phyloP scores from a whole-genome alignment of 2,329 filamentous ascomycete genomes.

The Ophiostoma tasmaniense region DNA sequence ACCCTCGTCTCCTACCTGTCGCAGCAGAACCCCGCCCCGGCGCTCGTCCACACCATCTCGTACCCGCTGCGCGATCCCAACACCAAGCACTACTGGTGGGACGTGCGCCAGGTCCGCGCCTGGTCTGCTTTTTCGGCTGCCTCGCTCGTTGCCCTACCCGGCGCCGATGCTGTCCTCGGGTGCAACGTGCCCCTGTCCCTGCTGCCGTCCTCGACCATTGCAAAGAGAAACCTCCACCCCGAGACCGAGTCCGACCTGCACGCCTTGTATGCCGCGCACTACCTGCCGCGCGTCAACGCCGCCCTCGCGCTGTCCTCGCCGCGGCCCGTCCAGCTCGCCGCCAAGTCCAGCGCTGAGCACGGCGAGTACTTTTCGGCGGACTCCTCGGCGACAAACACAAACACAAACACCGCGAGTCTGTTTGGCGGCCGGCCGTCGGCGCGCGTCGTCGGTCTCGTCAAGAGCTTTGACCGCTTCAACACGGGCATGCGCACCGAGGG shows the following conservation, averaged over 20 bases:
- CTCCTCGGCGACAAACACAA: too few relatives aligned
- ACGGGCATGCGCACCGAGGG: conserved; percentile 83
- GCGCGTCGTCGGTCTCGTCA: conserved; percentile 61
- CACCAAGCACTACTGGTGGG: conserved; percentile 91
- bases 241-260: conserved; percentile 72
- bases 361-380: conserved; percentile 47
- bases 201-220: conserved; percentile 45
- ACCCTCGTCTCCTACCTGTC: conserved; percentile 72
- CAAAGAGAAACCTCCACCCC: conserved; percentile 48
- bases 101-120: conserved; percentile 74
- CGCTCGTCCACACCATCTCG: conserved; percentile 70
- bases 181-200: conserved; percentile 55
- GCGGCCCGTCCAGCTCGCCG: conserved; percentile 44
- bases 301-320: conserved; percentile 70
- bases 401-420: conserved; percentile 18
- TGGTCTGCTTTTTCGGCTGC: conserved; percentile 73
- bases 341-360: background rate
- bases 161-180: conserved; percentile 63
- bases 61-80: conserved; percentile 57
- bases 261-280: conserved; percentile 66
- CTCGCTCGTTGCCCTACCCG: conserved; percentile 64
- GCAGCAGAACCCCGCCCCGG: conserved; percentile 69
- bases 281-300: conserved; percentile 79
- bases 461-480: conserved; percentile 90
- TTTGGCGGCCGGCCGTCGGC: conserved; percentile 40